phyloP scores from a whole-genome alignment of 768 basidiomycete species.

The Pilatotrama ljubarskyi region DNA sequence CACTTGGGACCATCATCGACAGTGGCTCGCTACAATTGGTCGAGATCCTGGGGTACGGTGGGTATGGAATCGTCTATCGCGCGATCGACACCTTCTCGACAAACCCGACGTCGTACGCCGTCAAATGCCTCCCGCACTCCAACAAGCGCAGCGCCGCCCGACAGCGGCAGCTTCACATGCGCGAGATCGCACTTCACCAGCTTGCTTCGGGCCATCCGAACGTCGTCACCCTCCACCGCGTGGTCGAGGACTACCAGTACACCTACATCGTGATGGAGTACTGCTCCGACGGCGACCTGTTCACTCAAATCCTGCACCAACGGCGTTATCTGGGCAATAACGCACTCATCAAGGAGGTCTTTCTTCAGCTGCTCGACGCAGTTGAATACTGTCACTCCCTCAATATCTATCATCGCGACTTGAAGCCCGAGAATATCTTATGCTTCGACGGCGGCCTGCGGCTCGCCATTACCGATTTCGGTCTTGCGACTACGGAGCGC shows the following conservation, averaged over 20 bases:
- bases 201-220: slow-evolving; percentile 73
- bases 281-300: slow-evolving; percentile 87
- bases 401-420: slow-evolving; percentile 93
- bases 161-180: slow-evolving; percentile 76
- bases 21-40: slow-evolving; percentile 78
- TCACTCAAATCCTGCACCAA: slow-evolving; percentile 81
- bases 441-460: slow-evolving; percentile 77
- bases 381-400: slow-evolving; percentile 90
- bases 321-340: slow-evolving; percentile 84
- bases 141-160: slow-evolving; percentile 48
- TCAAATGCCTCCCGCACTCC: slow-evolving; percentile 82
- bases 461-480: slow-evolving; percentile 93
- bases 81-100: slow-evolving; percentile 59
- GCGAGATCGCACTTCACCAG: slow-evolving; percentile 84
- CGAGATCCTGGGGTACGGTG: slow-evolving; percentile 87
- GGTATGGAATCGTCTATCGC: slow-evolving; percentile 94
- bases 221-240: slow-evolving; percentile 87
- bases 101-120: slow-evolving; percentile 69
- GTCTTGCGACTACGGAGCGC: slow-evolving; percentile 86
- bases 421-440: slow-evolving; percentile 96
- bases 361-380: slow-evolving; percentile 91
- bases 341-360: slow-evolving; percentile 82
- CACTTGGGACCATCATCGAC: slow-evolving; percentile 82
- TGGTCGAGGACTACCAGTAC: slow-evolving; percentile 78
- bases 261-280: slow-evolving; percentile 95